Percentiles rank a stretch among this genome's conserved stretches.
Conservation (phyloP, 2,329 filamentous ascomycete species). For the Verticillium nonalfalfae region DNA sequence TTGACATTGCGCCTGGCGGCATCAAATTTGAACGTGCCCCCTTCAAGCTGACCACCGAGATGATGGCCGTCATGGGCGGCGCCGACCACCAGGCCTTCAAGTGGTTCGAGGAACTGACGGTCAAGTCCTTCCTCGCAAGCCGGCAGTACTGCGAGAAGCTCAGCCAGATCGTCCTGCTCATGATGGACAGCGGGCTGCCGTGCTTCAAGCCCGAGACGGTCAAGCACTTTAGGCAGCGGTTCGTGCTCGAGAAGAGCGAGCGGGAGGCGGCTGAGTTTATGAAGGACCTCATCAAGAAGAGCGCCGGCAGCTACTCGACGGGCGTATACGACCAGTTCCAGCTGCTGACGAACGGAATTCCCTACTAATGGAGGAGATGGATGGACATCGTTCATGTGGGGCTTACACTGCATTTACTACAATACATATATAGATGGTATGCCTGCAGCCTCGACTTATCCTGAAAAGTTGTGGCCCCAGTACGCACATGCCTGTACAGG, state of each 20-base stretch:
- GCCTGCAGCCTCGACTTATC: no score
- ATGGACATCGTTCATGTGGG: no score
- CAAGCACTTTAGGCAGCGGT: slow-evolving; percentile 84
- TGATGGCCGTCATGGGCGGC: slow-evolving; percentile 99
- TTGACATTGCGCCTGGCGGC: slow-evolving; percentile 95
- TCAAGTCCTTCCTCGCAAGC: slow-evolving; percentile 89
- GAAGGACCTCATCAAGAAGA: slow-evolving; percentile 81
- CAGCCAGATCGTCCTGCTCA: slow-evolving; percentile 81
- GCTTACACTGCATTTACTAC: no score
- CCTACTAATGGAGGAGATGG: slow-evolving; percentile 58
- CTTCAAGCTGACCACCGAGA: slow-evolving; percentile 96
- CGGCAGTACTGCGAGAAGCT: slow-evolving; percentile 85
- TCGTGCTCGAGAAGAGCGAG: slow-evolving; percentile 87
- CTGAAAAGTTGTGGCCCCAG: no score
- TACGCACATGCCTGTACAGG: not conserved
- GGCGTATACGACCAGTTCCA: slow-evolving; percentile 98
- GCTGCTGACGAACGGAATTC: slow-evolving; percentile 92
- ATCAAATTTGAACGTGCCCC: slow-evolving; percentile 97
- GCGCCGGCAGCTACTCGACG: slow-evolving; percentile 84
- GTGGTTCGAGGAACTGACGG: slow-evolving; percentile 92
- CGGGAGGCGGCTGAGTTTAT: slow-evolving; percentile 94
- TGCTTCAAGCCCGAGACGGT: slow-evolving; percentile 98
- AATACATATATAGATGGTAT: no score
- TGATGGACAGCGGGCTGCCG: slow-evolving; percentile 92
- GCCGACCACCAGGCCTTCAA: slow-evolving; percentile 81